phyloP scores from a whole-genome alignment of 805 yeast species.

The Torulaspora gathmanii region DNA sequence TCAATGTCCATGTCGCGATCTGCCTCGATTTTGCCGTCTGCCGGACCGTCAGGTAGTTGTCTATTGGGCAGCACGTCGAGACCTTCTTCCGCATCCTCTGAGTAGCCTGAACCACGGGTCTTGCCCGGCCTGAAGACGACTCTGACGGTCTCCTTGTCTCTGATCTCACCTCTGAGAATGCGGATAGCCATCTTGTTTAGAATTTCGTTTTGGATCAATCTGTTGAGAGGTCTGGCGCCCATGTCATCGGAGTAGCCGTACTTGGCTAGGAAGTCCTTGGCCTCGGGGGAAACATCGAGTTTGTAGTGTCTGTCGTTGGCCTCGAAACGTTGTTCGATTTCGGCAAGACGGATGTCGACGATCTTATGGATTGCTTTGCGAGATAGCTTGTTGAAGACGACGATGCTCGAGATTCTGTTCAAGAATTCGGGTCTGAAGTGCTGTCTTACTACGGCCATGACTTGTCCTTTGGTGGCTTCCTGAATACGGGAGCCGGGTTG shows the following conservation, averaged over 20 bases:
- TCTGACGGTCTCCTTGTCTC: conserved; percentile 80
- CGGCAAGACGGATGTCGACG: conserved; percentile 76
- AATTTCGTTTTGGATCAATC: conserved; percentile 83
- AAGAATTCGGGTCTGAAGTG: conserved; percentile 98
- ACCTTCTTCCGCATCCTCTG: conserved; percentile 47
- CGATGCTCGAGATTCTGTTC: conserved; percentile 90
- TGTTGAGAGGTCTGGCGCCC: conserved; percentile 95
- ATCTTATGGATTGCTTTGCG: conserved; percentile 89
- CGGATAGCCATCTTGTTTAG: conserved; percentile 86
- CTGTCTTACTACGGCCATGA: conserved; percentile 74
- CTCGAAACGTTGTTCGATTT: conserved; percentile 80
- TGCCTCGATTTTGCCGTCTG: conserved; percentile 44
- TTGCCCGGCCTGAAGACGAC: conserved; percentile 45
- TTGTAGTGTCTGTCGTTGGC: conserved; percentile 74
- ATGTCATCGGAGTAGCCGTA: conserved; percentile 88
- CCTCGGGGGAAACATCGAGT: conserved; percentile 68
- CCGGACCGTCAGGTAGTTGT: conserved; percentile 48
- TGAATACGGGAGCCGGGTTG: conserved; percentile 61
- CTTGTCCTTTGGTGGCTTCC: conserved; percentile 64
- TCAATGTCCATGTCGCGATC: conserved; percentile 60
- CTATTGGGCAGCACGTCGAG: conserved; percentile 85
- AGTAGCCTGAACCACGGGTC: conserved; percentile 17
- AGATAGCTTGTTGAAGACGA: conserved; percentile 88
- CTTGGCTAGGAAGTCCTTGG: conserved; percentile 74
- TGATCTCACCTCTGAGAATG: conserved; percentile 78